Conservation (phyloP, 23 red algal genomes). For the Cyanidium caldarium region DNA sequence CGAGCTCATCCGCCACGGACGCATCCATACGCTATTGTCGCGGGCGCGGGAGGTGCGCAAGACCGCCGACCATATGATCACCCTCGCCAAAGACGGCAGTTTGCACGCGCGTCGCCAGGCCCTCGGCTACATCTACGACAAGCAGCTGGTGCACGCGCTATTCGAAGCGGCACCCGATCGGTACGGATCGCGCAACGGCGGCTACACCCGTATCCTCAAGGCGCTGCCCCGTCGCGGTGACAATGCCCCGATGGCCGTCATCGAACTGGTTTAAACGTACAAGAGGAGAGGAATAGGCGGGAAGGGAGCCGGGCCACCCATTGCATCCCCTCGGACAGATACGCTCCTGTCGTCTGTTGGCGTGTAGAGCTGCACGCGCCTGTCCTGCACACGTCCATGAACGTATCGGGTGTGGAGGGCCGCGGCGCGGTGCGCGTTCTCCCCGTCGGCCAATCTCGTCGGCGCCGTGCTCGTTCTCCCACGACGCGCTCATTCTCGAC, state of each 20-base stretch:
- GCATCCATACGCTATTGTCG: conserved; percentile 65
- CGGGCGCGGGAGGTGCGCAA: conserved; percentile 60
- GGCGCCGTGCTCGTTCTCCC: too few relatives aligned
- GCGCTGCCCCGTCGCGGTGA: conserved; percentile 79
- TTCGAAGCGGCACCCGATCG: conserved; percentile 86
- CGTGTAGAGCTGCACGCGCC: too few relatives aligned
- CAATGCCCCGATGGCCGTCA: conserved; percentile 82
- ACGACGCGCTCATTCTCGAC: too few relatives aligned
- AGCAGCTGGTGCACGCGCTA: conserved; percentile 80
- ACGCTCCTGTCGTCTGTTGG: too few relatives aligned
- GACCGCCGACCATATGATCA: conserved; percentile 78
- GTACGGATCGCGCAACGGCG: conserved; percentile 73
- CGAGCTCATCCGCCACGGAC: conserved; percentile 89
- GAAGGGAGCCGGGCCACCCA: too few relatives aligned
- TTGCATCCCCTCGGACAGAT: too few relatives aligned
- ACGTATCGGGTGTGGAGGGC: too few relatives aligned
- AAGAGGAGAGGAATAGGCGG: too few relatives aligned
- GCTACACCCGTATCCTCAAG: conserved; percentile 70
- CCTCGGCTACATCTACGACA: conserved; percentile 94
- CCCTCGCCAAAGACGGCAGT: conserved; percentile 57
- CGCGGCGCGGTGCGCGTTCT: too few relatives aligned
- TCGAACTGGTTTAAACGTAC: conserved; percentile 70
- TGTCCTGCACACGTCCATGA: too few relatives aligned
- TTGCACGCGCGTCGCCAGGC: conserved; percentile 83
- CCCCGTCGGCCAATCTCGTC: too few relatives aligned